Evolutionary conservation across 768 basidiomycete genomes (phyloP), one percentile per base, ranked within the genome.

Genomic region (Peribolospora kevripleyi): DNA sequence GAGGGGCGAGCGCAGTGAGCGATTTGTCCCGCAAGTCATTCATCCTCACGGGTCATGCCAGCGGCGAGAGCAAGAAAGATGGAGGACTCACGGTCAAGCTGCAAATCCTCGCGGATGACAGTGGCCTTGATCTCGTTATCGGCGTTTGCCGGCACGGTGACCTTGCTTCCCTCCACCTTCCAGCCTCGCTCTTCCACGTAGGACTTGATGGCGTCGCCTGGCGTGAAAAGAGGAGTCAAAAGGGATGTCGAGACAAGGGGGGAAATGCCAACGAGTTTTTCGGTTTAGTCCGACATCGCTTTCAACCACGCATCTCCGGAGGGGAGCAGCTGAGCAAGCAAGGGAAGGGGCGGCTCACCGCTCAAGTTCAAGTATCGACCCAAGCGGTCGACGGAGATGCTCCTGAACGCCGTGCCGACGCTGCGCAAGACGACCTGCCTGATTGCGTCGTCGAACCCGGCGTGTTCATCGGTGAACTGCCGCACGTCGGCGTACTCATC

Each of bases 121-220:
- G 82, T 81, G 0, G 84, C 81, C 62, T 82, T 79, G 61, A 86
- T 82, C 63, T 84, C 82, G 66, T 87, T 87, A 68, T 87, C 84
- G 10, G 81, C 80, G 66, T 86, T 87, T 48, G 78, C 74, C 36
- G 85, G 84, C 54, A 87, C 71, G 11, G 67, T 70, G 52, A 85
- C 72, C n/a, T 71, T 72, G 11, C 72, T 66, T 11, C 68, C 61
- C 55, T 83, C 75, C 46, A 75, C 58, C 14, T 70, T 66, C 84
- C 84, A 87, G 25, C 77, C 81, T 50, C 82, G 72, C 59, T 74
- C 74, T 58, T 72, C 65, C 42, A 82, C 71, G 65, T 78, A 84
- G 8, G 68, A 48, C 48, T 8, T 6, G 54, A n/a, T 3, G n/a
- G 8, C 8, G 9, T 39, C 13, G 42, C 46, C 14, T 14, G 38